A percentile compares a stretch with the other conserved stretches of the same genome.
phyloP scores from a whole-genome alignment of 2,329 filamentous ascomycete species.

The Pyricularia pennisetigena region DNA sequence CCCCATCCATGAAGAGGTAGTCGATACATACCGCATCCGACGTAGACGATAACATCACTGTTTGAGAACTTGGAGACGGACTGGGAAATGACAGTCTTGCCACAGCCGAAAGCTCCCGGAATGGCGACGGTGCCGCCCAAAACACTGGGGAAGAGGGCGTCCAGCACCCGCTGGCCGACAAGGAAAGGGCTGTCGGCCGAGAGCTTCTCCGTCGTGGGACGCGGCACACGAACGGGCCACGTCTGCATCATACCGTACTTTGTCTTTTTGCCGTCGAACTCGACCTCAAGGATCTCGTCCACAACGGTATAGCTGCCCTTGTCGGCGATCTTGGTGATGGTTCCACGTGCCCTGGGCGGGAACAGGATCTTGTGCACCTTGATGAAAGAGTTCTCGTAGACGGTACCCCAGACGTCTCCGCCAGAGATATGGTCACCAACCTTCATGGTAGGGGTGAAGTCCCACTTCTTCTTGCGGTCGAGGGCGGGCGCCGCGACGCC shows the following conservation, averaged over 20 bases:
- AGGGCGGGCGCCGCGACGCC: conserved; percentile 82
- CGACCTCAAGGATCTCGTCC: conserved; percentile 88
- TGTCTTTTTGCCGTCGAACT: conserved; percentile 93
- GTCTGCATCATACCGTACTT: conserved; percentile 97
- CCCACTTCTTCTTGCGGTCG: conserved; percentile 90
- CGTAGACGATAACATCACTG: conserved; percentile 97
- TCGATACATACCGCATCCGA: conserved; percentile 48
- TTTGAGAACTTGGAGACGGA: conserved; percentile 99
- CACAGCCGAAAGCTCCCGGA: conserved; percentile 94
- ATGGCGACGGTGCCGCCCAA: conserved; percentile 97
- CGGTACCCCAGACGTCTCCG: conserved; percentile 89
- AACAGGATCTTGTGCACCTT: conserved; percentile 88
- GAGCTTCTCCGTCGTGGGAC: conserved; percentile 86
- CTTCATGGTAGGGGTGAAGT: conserved; percentile 85
- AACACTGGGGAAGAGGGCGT: conserved; percentile 91
- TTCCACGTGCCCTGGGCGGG: conserved; percentile 81
- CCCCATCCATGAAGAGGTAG: not conserved
- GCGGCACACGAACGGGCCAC: conserved; percentile 94
- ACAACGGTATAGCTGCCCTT: conserved; percentile 92
- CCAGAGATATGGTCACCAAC: conserved; percentile 95
- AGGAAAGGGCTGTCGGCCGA: conserved; percentile 85
- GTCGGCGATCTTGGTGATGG: conserved; percentile 79
- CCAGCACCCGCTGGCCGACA: conserved; percentile 92
- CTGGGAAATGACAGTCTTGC: conserved; percentile 98
- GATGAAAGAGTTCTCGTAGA: conserved; percentile 93